Conservation (phyloP, 495 filamentous ascomycete species). For the Neurospora sp. region DNA sequence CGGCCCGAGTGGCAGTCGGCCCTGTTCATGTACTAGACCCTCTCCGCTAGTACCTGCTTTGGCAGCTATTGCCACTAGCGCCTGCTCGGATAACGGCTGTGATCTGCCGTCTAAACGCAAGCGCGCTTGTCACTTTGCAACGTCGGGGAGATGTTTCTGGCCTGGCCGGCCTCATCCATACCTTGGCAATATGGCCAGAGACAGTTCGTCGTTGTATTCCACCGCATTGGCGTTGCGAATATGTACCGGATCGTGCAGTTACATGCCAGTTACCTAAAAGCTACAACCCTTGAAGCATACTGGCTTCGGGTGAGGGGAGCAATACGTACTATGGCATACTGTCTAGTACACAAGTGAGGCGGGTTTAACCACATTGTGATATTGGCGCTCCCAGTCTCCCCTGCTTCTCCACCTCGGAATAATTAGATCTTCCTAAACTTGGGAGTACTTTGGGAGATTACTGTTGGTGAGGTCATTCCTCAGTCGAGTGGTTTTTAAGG, state of each 20-base stretch:
- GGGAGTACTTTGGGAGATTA: neutral
- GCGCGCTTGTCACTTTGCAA: neutral
- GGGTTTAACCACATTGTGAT: neutral
- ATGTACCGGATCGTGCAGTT: neutral
- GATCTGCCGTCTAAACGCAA: neutral
- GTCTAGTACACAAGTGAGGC: neutral
- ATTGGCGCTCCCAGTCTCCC: neutral
- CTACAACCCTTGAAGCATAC: neutral
- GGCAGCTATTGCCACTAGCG: neutral
- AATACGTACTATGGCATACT: neutral
- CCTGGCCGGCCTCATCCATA: neutral
- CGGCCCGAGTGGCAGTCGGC: neutral
- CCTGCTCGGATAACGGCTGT: neutral
- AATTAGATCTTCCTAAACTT: neutral
- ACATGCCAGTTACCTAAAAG: neutral
- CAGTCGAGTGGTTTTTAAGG: neutral
- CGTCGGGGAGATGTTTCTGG: neutral
- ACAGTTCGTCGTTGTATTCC: neutral
- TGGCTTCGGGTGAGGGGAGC: neutral
- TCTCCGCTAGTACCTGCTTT: neutral
- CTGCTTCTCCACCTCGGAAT: neutral
- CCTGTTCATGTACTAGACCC: neutral
- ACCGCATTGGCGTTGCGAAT: neutral
- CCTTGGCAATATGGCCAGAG: neutral
- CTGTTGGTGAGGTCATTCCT: neutral